These are phyloP conservation scores for Vigna radiata DNA, from an alignment of 306 rosid genomes.

Conservation along the genomic window DNA sequence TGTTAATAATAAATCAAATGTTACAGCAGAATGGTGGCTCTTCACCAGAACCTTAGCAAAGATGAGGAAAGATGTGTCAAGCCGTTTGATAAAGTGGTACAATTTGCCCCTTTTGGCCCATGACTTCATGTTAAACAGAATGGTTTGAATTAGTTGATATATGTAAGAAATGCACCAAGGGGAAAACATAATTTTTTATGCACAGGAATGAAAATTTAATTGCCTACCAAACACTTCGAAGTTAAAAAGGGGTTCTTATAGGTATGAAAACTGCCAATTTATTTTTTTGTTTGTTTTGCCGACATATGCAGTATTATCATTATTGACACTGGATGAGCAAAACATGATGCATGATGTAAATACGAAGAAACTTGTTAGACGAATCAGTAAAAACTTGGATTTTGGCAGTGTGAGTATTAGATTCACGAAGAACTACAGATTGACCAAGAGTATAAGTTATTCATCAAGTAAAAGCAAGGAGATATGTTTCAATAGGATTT, in stretches of 20 bases:
- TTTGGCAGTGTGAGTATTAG: constrained; percentile 49
- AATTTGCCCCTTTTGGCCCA: constrained; percentile 29
- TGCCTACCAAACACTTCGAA: constrained; percentile 18
- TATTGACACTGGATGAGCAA: constrained; percentile 59
- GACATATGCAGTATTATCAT: not conserved
- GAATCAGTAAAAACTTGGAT: constrained; percentile 74
- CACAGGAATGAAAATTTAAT: constrained; percentile 16
- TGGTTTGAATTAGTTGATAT: constrained; percentile 18
- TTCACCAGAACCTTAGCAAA: constrained; percentile 63
- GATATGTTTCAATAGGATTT: constrained; percentile 50
- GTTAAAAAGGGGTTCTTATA: constrained; percentile 3
- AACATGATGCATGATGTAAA: constrained; percentile 59
- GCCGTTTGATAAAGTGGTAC: constrained; percentile 82
- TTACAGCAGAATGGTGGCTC: constrained; percentile 72
- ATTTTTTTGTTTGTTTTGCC: too few relatives aligned
- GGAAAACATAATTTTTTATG: constrained; percentile 16
- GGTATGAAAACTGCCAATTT: constrained; percentile 10
- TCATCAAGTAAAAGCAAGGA: constrained; percentile 58
- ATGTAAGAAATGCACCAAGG: not conserved
- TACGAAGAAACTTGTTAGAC: constrained; percentile 45
- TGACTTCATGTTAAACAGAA: constrained; percentile 21
- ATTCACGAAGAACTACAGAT: constrained; percentile 43
- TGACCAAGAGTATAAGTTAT: constrained; percentile 62
- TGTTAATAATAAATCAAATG: constrained; percentile 55
- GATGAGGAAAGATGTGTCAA: constrained; percentile 71